These are phyloP conservation scores for Furcasterigmium furcatum DNA, from an alignment of 2,329 filamentous ascomycete genomes.

Conservation along the genomic window DNA sequence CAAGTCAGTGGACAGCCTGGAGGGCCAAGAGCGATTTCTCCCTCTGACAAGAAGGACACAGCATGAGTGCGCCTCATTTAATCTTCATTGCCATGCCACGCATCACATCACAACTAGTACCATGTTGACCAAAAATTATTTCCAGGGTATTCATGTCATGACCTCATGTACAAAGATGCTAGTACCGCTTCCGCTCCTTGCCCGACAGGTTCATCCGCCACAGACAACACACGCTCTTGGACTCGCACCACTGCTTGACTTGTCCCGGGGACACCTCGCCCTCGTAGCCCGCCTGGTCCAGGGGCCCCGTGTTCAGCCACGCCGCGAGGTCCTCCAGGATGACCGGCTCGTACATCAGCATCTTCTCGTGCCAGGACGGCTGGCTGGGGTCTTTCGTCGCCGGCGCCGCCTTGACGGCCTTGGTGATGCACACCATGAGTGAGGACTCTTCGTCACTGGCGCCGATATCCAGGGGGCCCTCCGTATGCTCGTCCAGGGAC, in stretches of 20 bases:
- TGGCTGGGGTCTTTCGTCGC: constrained; percentile 43
- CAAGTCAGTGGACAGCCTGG: no score
- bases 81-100: no score
- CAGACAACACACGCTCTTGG: constrained; percentile 79
- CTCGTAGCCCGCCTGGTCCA: constrained; percentile 62
- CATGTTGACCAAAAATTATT: no score
- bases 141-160: no score
- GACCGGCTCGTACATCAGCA: constrained; percentile 89
- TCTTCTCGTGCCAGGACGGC: constrained; percentile 86
- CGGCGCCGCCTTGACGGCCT: constrained; percentile 49
- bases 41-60: no score
- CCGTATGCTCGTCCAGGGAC: constrained; percentile 40
- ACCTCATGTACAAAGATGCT: neutral
- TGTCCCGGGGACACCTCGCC: constrained; percentile 59
- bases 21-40: no score
- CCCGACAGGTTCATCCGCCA: constrained; percentile 58
- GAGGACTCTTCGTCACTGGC: constrained; percentile 32
- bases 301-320: constrained; percentile 75
- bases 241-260: constrained; percentile 88
- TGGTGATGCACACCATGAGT: constrained; percentile 51
- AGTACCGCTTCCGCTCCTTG: constrained; percentile 48
- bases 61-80: no score
- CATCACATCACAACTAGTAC: no score
- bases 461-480: constrained; percentile 30
- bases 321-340: constrained; percentile 78